A percentile compares a stretch with the other conserved stretches of the same genome.
These are phyloP conservation scores for Candida argentea DNA, from an alignment of 805 yeast genomes.

Conservation along the genomic window DNA sequence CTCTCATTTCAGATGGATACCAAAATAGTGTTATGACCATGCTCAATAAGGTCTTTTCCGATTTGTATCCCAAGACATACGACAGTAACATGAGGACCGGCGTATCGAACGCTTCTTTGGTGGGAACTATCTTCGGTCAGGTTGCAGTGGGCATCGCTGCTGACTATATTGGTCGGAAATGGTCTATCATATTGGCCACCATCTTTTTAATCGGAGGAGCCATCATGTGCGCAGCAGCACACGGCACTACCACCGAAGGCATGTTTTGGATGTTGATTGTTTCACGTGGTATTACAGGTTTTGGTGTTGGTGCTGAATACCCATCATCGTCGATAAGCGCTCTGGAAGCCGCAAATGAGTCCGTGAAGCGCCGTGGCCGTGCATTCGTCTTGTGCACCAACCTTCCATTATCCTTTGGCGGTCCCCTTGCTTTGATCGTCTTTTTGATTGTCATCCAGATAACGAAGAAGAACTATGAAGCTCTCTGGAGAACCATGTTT, in stretches of 20 bases:
- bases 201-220: slow-evolving; percentile 54
- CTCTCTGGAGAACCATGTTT: slow-evolving; percentile 63
- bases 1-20: slow-evolving; percentile 69
- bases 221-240: slow-evolving; percentile 58
- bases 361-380: slow-evolving; percentile 54
- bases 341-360: slow-evolving; percentile 66
- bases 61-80: slow-evolving; percentile 35
- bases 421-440: slow-evolving; percentile 62
- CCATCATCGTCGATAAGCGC: slow-evolving; percentile 62
- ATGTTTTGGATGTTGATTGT: slow-evolving; percentile 72
- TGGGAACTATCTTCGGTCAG: slow-evolving; percentile 66
- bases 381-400: slow-evolving; percentile 59
- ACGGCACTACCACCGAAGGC: slow-evolving; percentile 47
- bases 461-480: slow-evolving; percentile 28
- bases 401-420: slow-evolving; percentile 65
- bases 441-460: slow-evolving; percentile 61
- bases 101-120: slow-evolving; percentile 59
- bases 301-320: slow-evolving; percentile 74
- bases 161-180: slow-evolving; percentile 60
- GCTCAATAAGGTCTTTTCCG: slow-evolving; percentile 48
- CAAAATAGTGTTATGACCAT: slow-evolving; percentile 68
- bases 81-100: slow-evolving; percentile 42
- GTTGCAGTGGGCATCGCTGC: slow-evolving; percentile 53
- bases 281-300: slow-evolving; percentile 67
- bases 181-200: slow-evolving; percentile 61